These are phyloP conservation scores for Benincasa hispida DNA, from an alignment of 306 rosid genomes.

Conservation along the genomic window DNA sequence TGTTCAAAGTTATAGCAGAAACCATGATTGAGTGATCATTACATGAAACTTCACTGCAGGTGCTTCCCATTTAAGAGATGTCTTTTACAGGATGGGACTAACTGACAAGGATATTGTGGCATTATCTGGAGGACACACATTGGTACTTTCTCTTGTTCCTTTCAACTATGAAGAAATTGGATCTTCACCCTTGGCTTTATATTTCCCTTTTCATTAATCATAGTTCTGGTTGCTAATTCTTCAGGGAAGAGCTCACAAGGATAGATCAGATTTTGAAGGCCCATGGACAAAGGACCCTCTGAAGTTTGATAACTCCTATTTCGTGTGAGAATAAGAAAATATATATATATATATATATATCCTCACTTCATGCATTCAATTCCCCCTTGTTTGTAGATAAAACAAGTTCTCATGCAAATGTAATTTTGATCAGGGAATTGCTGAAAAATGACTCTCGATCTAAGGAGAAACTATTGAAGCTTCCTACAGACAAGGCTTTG, in stretches of 20 bases:
- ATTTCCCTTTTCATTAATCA: background rate
- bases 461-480: conserved; percentile 32
- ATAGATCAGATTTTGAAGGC: conserved; percentile 74
- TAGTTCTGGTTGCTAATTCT: background rate
- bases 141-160: conserved; percentile 32
- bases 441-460: conserved; percentile 16
- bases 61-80: conserved; percentile 53
- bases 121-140: conserved; percentile 83
- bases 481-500: conserved; percentile 61
- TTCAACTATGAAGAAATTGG: background rate
- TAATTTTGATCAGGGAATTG: conserved; percentile 36
- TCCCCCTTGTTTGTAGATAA: background rate
- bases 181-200: background rate
- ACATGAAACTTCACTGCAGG: conserved; percentile 25
- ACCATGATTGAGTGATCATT: background rate
- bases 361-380: background rate
- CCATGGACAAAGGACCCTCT: conserved; percentile 59
- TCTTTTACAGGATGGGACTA: conserved; percentile 66
- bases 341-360: too few species aligned
- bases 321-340: conserved; percentile 35
- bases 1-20: background rate
- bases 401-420: background rate
- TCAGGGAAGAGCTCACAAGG: conserved; percentile 67
- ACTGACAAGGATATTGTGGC: conserved; percentile 69
- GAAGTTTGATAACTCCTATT: conserved; percentile 84